A percentile compares a stretch with the other conserved stretches of the same genome.
These are phyloP conservation scores for Ophiocordyceps robertsii DNA, from an alignment of 2,329 filamentous ascomycete genomes.

Conservation along the genomic window DNA sequence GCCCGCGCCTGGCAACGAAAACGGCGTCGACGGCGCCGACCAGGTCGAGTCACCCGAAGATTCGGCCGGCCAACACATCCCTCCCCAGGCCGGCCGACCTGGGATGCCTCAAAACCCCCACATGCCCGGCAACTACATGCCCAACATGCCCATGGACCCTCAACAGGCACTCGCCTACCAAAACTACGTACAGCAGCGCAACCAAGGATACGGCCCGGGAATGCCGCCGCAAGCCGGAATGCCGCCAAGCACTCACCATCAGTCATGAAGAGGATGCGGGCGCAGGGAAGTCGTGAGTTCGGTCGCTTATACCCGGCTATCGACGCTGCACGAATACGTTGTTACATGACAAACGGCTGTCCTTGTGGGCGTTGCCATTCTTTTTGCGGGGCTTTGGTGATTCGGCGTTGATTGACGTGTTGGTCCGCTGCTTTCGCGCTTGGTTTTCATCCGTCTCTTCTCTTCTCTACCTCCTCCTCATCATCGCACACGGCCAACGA, in stretches of 20 bases:
- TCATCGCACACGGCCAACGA: neutral
- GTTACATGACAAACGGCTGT: constrained; percentile 12
- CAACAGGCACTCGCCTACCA: constrained; percentile 74
- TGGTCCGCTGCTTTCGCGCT: constrained; percentile 13
- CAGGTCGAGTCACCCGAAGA: constrained; percentile 88
- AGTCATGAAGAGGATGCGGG: constrained; percentile 39
- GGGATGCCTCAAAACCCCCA: constrained; percentile 52
- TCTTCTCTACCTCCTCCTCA: constrained; percentile 3
- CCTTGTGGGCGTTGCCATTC: constrained; percentile 17
- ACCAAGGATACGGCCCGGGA: constrained; percentile 55
- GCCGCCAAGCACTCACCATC: constrained; percentile 71
- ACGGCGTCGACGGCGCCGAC: constrained; percentile 62
- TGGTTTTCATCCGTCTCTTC: constrained; percentile 6
- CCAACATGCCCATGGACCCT: constrained; percentile 55
- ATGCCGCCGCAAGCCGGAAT: constrained; percentile 69
- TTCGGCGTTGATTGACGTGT: constrained; percentile 28
- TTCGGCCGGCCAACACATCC: constrained; percentile 61
- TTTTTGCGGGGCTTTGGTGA: constrained; percentile 25
- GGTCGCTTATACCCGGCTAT: constrained; percentile 45
- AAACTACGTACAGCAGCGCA: constrained; percentile 66
- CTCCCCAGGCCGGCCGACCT: constrained; percentile 42
- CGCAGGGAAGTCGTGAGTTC: constrained; percentile 5
- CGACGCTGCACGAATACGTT: constrained; percentile 31
- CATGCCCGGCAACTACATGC: constrained; percentile 51
- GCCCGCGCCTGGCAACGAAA: constrained; percentile 67